Evolutionary conservation across 345 rosid genomes (phyloP), one percentile per base, ranked within the genome.

Genomic region (Bruguiera parviflora): DNA sequence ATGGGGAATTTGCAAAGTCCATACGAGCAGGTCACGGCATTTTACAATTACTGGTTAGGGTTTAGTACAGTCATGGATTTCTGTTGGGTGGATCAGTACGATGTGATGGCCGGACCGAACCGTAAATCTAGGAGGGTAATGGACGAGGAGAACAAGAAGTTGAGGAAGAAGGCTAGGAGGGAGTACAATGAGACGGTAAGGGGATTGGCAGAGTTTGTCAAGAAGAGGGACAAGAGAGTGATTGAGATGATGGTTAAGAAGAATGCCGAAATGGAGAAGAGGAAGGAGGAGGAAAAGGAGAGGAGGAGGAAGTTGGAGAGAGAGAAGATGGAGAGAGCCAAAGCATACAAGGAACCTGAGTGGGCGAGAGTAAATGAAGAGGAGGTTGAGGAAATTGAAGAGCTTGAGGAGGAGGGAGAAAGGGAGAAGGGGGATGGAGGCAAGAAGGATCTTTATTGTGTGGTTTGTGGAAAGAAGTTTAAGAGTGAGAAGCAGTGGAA

Each of bases 401-500:
- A 80, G 25, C 53, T 78, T 77, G 80, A 73, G 49, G 86, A 73
- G 66, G 89, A 79, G 67, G 82, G 43, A 49, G 80, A 29, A 3
- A 78, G 79, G 18, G 77, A 67, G 58, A 69, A 63, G 46, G 78
- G 25, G 16, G 71, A 61, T 32, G 70, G 29, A 43, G 77, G 63
- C 79, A 78, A 47, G 70, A 75, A 74, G 64, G 91, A 89, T 74
- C 81, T 95, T 0, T 92, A 92, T 68, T 95, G 99, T 49, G 86
- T 92, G 62, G 91, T 75, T 7, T 95, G 99, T 70, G 79, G 96
- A 65, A 95, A 95, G 83, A 95, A 90, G 76, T 95, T 95, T 35
- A 92, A 92, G 80, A 90, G 96, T 64, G 89, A 95, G 75, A 90
- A 92, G 82, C 98, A 95, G 71, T 95, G 98, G 98, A 85, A 85